Base-by-base conservation (phyloP, 2,329 filamentous ascomycete genomes). In the Penicillium sp. region DNA sequence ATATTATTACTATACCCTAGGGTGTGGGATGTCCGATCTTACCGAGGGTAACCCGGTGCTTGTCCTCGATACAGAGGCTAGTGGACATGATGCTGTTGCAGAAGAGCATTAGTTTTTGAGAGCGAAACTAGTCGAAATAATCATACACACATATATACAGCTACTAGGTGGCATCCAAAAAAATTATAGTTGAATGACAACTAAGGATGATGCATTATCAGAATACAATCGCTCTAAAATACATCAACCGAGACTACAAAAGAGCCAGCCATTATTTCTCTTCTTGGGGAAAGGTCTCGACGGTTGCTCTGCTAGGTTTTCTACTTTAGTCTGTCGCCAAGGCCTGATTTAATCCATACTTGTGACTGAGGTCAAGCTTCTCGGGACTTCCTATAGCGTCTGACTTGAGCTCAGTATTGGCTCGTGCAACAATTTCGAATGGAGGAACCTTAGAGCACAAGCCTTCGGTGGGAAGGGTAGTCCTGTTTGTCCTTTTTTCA, bases 391-490 rank as follows among this genome's bases (percentile, higher is more conserved):
- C n/a, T n/a, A 28, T 28, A 5, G 10, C 24, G 24, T 10, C 10
- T 28, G 10, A 28, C 24, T 40, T 23, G 11, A 23, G 13, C 11
- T 26, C 23, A 28, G 39, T 21, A 14, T 28, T 43, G 2, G 14
- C n/a, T 6, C 10, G 39, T 29, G 23, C 39, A n/a, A 40, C 24
- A 9, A 58, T 21, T 19, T 60, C 28, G 11, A 63, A 26, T 1
- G 53, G 23, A 0, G 52, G 28, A 3, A 14, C 26, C 5, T 24
- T 18, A 5, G 21, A 23, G 18, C 40, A 21, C 14, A 58, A 5
- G 8, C 59, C 55, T n/a, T 63, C 59, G 8, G 63, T 52, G 3
- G 1, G 4, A 4, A 8, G 43, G 26, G 43, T 49, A 0, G 13
- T 61, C 65, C 31, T 61, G 51, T 3, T 9, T 31, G 42, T 5